Evolutionary conservation across 2,329 filamentous ascomycete species (phyloP).

Genomic region (Monosporascus sp.): DNA sequence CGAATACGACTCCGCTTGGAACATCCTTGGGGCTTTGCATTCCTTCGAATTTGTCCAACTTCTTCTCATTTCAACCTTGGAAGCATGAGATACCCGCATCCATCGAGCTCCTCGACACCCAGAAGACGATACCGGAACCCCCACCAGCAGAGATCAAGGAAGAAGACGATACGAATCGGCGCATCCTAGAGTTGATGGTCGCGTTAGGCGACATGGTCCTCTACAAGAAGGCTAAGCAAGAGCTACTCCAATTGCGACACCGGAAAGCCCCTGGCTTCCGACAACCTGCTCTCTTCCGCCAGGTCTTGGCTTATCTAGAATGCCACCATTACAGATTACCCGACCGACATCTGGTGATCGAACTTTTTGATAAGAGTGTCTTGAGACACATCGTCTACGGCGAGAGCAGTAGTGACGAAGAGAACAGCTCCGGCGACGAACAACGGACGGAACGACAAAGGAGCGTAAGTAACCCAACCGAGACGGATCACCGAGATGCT

Average conservation of each 20-base stretch:
- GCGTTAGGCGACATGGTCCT: conserved; percentile 92
- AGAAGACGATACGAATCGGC: conserved; percentile 59
- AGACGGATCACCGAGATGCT: conserved; percentile 16
- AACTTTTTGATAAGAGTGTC: conserved; percentile 89
- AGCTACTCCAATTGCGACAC: conserved; percentile 72
- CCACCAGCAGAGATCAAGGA: conserved; percentile 53
- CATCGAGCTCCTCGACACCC: conserved; percentile 44
- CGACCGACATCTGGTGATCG: conserved; percentile 83
- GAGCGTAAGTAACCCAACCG: conserved; percentile 38
- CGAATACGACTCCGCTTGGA: conserved; percentile 77
- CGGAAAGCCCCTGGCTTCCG: conserved; percentile 71
- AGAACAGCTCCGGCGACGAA: conserved; percentile 44
- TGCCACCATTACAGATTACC: conserved; percentile 84
- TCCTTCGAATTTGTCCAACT: conserved; percentile 68
- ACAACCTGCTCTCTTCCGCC: conserved; percentile 73
- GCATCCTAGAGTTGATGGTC: conserved; percentile 77
- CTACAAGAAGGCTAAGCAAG: conserved; percentile 78
- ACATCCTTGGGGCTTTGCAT: conserved; percentile 84
- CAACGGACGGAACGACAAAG: conserved; percentile 53
- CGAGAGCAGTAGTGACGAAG: conserved; percentile 42
- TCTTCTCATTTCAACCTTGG: conserved; percentile 69
- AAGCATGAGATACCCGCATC: conserved; percentile 43
- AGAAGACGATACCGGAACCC: conserved; percentile 46
- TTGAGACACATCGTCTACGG: conserved; percentile 79
- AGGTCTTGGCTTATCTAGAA: conserved; percentile 79